A percentile compares a stretch with the other conserved stretches of the same genome.
Conservation (phyloP, 1,139 yeast species). For the Zhuliangozyma blackwelliae region DNA sequence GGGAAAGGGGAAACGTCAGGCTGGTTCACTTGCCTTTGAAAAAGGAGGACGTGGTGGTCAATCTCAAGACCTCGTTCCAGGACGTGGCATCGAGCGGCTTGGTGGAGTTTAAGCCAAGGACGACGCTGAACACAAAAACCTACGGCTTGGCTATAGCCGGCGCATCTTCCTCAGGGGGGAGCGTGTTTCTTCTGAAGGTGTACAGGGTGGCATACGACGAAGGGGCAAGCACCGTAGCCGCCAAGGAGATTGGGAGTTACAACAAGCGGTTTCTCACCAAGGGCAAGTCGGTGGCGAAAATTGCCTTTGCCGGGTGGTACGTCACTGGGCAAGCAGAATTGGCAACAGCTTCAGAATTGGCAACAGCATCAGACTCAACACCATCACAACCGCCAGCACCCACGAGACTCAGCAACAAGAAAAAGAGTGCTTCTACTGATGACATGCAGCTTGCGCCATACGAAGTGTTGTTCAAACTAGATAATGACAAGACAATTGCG, state of each 20-base stretch:
- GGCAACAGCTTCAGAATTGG: too few species aligned
- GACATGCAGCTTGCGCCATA: too few species aligned
- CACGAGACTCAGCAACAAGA: too few species aligned
- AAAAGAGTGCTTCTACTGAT: too few species aligned
- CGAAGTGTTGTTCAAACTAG: too few species aligned
- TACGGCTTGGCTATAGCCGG: conserved; percentile 17
- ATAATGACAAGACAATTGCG: too few species aligned
- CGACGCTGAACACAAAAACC: conserved; percentile 5
- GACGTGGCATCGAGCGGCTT: conserved; percentile 10
- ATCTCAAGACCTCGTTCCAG: conserved; percentile 6
- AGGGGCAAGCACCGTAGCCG: conserved; percentile 7
- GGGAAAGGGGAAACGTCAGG: background rate
- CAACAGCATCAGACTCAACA: too few species aligned
- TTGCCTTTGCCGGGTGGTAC: conserved; percentile 18
- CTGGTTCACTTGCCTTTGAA: too few species aligned
- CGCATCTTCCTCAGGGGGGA: conserved; percentile 3
- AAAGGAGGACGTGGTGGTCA: conserved; percentile 2
- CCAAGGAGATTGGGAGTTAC: conserved; percentile 16
- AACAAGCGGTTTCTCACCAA: conserved; percentile 16
- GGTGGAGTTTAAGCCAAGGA: conserved; percentile 14
- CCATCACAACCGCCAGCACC: too few species aligned
- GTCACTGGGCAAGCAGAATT: background rate
- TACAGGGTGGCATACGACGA: conserved; percentile 12
- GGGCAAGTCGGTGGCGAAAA: conserved; percentile 5
- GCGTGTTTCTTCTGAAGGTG: conserved; percentile 12